Evolutionary conservation across 768 basidiomycete species (phyloP).

Genomic region (Brasilioporus rufonigricans): DNA sequence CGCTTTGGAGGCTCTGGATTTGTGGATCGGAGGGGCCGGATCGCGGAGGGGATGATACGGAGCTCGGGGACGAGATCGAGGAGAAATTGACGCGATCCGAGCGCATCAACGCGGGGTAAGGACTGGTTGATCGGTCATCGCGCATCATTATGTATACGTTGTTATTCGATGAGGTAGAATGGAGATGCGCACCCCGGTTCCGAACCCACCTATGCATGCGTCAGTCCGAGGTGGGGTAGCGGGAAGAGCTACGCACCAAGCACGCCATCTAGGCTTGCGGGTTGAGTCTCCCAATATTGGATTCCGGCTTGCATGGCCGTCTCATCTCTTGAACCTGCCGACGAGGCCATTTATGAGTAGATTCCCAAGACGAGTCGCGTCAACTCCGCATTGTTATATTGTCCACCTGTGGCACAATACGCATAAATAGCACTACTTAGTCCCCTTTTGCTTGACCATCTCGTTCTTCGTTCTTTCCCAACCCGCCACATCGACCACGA

Average conservation of each 20-base stretch:
- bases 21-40: slow-evolving; percentile 45
- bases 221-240: background rate
- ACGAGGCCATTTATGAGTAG: slow-evolving; percentile 13
- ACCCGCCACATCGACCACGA: background rate
- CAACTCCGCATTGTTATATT: background rate
- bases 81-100: slow-evolving; percentile 87
- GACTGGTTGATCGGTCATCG: slow-evolving; percentile 43
- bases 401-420: background rate
- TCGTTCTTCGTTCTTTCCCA: background rate
- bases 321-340: slow-evolving; percentile 26
- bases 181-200: slow-evolving; percentile 45
- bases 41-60: slow-evolving; percentile 69
- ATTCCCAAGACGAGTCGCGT: background rate
- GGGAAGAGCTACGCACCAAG: slow-evolving; percentile 49
- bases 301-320: slow-evolving; percentile 76
- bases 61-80: slow-evolving; percentile 79
- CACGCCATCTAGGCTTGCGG: slow-evolving; percentile 84
- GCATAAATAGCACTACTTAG: background rate
- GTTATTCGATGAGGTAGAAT: background rate
- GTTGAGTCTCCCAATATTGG: slow-evolving; percentile 81
- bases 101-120: slow-evolving; percentile 85
- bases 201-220: slow-evolving; percentile 43
- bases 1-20: slow-evolving; percentile 33
- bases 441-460: background rate
- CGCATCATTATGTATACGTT: background rate